phyloP scores from a whole-genome alignment of 2,329 filamentous ascomycete species.

The Acephala macrosclerotiorum region DNA sequence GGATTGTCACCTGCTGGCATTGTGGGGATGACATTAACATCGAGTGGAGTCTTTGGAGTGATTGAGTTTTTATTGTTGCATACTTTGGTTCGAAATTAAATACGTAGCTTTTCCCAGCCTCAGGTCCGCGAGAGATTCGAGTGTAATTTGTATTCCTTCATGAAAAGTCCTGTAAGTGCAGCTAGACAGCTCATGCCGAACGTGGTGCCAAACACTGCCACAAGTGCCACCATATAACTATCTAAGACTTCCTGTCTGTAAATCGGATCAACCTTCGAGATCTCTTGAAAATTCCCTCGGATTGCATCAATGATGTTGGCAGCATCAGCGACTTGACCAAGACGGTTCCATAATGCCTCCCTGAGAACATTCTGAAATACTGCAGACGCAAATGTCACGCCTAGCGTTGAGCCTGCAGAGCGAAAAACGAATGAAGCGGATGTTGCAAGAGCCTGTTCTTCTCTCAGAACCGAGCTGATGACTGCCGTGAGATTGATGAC shows the following conservation, averaged over 20 bases:
- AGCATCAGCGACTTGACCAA: neutral
- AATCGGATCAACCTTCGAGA: neutral
- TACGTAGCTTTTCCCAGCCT: neutral
- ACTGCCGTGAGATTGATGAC: slow-evolving; percentile 75
- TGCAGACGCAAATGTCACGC: slow-evolving; percentile 52
- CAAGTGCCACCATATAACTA: neutral
- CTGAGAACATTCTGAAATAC: slow-evolving; percentile 27
- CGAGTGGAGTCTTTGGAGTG: too few relatives aligned
- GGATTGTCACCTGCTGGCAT: too few relatives aligned
- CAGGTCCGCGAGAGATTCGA: neutral
- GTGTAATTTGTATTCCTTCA: neutral
- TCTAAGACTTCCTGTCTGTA: neutral
- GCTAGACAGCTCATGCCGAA: neutral
- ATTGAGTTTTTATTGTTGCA: too few relatives aligned
- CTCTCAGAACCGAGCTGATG: slow-evolving; percentile 69
- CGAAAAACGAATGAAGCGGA: slow-evolving; percentile 83
- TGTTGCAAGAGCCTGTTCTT: slow-evolving; percentile 76
- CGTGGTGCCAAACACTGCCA: neutral
- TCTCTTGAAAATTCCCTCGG: neutral
- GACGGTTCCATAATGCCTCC: neutral
- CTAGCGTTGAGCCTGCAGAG: slow-evolving; percentile 72
- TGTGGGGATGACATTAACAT: too few relatives aligned
- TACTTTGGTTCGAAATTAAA: neutral
- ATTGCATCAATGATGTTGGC: neutral
- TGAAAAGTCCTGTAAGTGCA: neutral